Conservation (phyloP, 2,329 filamentous ascomycete species). For the Karstenula rhodostoma region DNA sequence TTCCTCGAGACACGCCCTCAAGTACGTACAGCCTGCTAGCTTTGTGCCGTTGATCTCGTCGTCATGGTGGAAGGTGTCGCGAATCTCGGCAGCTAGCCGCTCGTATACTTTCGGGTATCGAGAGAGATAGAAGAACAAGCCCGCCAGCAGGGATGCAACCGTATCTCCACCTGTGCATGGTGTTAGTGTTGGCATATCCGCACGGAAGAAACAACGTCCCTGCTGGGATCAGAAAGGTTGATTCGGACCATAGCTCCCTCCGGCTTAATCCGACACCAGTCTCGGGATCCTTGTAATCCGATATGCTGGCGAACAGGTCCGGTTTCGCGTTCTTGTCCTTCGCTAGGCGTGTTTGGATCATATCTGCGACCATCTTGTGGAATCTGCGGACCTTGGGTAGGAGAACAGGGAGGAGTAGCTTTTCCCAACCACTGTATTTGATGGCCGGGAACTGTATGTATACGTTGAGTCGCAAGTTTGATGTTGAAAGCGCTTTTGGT, state of each 20-base stretch:
- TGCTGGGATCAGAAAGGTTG: slow-evolving; percentile 24
- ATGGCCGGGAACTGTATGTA: slow-evolving; percentile 23
- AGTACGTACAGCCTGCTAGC: slow-evolving; percentile 23
- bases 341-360: slow-evolving; percentile 14
- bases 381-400: slow-evolving; percentile 13
- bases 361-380: slow-evolving; percentile 14
- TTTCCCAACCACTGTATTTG: slow-evolving; percentile 19
- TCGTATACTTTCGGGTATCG: slow-evolving; percentile 37
- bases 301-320: slow-evolving; percentile 52
- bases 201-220: slow-evolving; percentile 10
- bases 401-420: slow-evolving; percentile 17
- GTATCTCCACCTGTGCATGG: slow-evolving; percentile 53
- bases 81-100: slow-evolving; percentile 25
- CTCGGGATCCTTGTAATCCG: slow-evolving; percentile 50
- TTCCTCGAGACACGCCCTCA: slow-evolving; percentile 31
- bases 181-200: neutral
- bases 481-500: slow-evolving; percentile 37
- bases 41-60: slow-evolving; percentile 15
- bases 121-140: slow-evolving; percentile 48
- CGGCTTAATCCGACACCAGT: slow-evolving; percentile 30
- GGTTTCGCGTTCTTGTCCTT: slow-evolving; percentile 29
- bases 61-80: slow-evolving; percentile 14
- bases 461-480: slow-evolving; percentile 17
- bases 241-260: slow-evolving; percentile 24
- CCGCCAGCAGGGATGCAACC: slow-evolving; percentile 36